These are phyloP conservation scores for Leishmania martiniquensis DNA, from an alignment of 208 protist genomes.

Conservation along the genomic window DNA sequence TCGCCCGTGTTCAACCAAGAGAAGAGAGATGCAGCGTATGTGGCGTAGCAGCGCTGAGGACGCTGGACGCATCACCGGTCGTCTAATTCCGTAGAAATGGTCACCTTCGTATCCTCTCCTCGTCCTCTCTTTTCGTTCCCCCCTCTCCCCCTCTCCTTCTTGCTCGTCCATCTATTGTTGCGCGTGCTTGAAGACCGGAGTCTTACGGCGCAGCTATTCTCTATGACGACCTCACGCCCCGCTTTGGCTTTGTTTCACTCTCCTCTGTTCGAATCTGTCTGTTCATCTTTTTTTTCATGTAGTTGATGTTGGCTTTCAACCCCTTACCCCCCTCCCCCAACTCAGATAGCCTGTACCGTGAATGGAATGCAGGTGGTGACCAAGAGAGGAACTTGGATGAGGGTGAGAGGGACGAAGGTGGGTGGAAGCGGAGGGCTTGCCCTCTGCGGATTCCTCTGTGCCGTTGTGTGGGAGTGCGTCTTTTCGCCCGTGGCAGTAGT, in stretches of 20 bases:
- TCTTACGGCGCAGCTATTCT: neutral
- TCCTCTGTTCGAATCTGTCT: neutral
- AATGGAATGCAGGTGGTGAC: neutral
- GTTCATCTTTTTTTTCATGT: neutral
- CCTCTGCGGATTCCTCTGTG: neutral
- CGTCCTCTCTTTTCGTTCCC: neutral
- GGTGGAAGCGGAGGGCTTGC: neutral
- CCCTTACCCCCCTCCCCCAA: too few relatives aligned
- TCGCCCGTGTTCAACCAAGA: neutral
- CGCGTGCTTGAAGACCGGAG: neutral
- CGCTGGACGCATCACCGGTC: neutral
- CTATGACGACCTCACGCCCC: neutral
- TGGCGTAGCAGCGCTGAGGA: neutral
- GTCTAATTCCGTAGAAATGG: neutral
- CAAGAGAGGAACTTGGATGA: neutral
- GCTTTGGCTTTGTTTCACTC: too few relatives aligned
- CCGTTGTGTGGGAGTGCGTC: neutral
- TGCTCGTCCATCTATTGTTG: neutral
- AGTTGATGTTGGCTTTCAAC: neutral
- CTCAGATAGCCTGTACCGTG: slow-evolving; percentile 7
- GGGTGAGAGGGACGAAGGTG: too few relatives aligned
- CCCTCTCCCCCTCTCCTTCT: neutral
- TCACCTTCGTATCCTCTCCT: neutral
- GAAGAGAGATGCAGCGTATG: neutral
- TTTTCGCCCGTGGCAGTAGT: too few relatives aligned